These are phyloP conservation scores for Castanea sativa DNA, from an alignment of 306 rosid genomes.

Conservation along the genomic window DNA sequence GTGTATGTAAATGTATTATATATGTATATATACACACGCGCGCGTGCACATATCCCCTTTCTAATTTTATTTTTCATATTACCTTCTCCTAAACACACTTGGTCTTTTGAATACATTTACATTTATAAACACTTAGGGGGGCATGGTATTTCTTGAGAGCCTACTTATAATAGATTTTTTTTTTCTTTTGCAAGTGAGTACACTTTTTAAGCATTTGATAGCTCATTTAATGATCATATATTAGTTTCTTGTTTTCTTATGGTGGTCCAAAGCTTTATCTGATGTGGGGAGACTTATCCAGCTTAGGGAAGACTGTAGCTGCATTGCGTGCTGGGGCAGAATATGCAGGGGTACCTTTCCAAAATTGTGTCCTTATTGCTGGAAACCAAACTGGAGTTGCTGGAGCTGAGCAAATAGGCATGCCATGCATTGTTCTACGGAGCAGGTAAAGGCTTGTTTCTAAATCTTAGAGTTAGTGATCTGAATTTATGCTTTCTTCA, in stretches of 20 bases:
- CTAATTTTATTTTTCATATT: too few species aligned
- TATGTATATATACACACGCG: too few species aligned
- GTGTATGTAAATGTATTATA: too few species aligned
- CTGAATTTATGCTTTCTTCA: not conserved
- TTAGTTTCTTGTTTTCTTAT: not conserved
- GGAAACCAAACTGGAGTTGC: conserved; percentile 84
- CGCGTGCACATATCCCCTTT: too few species aligned
- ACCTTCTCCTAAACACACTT: too few species aligned
- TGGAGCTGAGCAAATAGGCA: conserved; percentile 77
- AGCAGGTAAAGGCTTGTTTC: conserved; percentile 61
- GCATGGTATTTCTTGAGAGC: not conserved
- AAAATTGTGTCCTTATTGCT: conserved; percentile 76
- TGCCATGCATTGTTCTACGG: conserved; percentile 80
- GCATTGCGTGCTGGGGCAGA: conserved; percentile 94
- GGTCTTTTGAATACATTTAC: too few species aligned
- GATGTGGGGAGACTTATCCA: conserved; percentile 26
- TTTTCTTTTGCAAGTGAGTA: conserved; percentile 9
- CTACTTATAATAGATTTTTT: not conserved
- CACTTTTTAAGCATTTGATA: conserved; percentile 9
- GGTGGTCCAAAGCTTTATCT: conserved; percentile 1
- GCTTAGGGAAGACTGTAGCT: conserved; percentile 70
- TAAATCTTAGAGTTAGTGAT: not conserved
- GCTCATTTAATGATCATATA: conserved; percentile 29
- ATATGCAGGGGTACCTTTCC: conserved; percentile 56
- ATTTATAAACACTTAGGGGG: not conserved